A percentile compares a stretch with the other conserved stretches of the same genome.
Conservation (phyloP, 208 protist genomes). For the Strigomonas culicis region DNA sequence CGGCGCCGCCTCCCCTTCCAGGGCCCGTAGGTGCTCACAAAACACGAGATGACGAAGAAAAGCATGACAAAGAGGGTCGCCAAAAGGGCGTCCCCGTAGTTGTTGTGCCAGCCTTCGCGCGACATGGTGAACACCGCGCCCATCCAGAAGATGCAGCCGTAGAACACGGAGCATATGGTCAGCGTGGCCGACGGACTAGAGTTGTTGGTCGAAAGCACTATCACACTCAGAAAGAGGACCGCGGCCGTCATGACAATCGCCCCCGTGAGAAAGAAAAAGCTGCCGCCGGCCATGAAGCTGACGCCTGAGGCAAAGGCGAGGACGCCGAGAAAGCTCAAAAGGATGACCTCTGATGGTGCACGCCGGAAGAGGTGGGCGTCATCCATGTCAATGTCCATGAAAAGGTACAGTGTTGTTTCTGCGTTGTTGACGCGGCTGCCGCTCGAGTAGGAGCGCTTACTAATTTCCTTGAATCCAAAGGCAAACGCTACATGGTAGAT, state of each 20-base stretch:
- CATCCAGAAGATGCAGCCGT: slow-evolving; percentile 51
- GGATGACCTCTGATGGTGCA: slow-evolving; percentile 31
- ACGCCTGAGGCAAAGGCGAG: slow-evolving; percentile 43
- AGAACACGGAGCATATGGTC: slow-evolving; percentile 36
- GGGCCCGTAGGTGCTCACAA: slow-evolving; percentile 41
- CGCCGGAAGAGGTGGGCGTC: slow-evolving; percentile 24
- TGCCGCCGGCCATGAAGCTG: slow-evolving; percentile 30
- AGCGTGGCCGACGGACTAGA: slow-evolving; percentile 33
- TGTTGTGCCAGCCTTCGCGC: slow-evolving; percentile 27
- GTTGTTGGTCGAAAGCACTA: slow-evolving; percentile 29
- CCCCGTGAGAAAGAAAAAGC: slow-evolving; percentile 38
- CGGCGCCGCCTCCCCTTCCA: slow-evolving; percentile 27
- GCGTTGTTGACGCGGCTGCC: slow-evolving; percentile 59
- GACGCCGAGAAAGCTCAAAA: slow-evolving; percentile 25
- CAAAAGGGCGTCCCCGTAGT: slow-evolving; percentile 39
- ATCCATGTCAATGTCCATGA: slow-evolving; percentile 46
- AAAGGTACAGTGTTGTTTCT: slow-evolving; percentile 38
- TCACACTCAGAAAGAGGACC: slow-evolving; percentile 25
- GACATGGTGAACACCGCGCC: slow-evolving; percentile 43
- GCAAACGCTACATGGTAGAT: slow-evolving; percentile 56
- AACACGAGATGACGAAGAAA: slow-evolving; percentile 28
- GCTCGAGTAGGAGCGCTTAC: slow-evolving; percentile 34
- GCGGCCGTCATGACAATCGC: slow-evolving; percentile 20
- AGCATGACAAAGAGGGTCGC: slow-evolving; percentile 38
- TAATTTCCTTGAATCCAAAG: slow-evolving; percentile 41